These are phyloP conservation scores for Pyrenochaeta sp. DNA, from an alignment of 2,329 filamentous ascomycete species.

Conservation along the genomic window DNA sequence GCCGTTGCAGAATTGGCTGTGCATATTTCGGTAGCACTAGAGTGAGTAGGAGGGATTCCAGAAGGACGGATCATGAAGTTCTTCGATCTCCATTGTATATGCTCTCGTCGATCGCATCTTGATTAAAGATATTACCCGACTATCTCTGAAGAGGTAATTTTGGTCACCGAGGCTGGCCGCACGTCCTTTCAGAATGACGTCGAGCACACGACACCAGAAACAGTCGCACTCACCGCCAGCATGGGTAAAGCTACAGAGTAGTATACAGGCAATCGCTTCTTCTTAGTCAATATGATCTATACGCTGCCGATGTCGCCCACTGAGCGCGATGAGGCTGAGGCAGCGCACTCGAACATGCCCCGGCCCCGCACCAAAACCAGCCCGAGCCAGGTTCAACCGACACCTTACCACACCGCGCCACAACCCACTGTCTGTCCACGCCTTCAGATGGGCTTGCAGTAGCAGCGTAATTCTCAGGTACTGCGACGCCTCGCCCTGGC, in stretches of 20 bases:
- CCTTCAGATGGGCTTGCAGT: constrained; percentile 14
- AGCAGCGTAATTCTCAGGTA: constrained; percentile 4
- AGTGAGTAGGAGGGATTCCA: background rate
- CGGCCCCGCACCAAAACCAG: constrained; percentile 8
- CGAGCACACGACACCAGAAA: constrained; percentile 1
- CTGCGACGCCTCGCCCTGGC: constrained; percentile 11
- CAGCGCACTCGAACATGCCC: constrained; percentile 5
- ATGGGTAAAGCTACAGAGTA: constrained; percentile 10
- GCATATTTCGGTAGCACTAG: background rate
- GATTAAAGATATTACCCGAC: constrained; percentile 1
- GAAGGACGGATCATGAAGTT: background rate
- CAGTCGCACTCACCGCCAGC: constrained; percentile 7
- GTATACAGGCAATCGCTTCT: constrained; percentile 9
- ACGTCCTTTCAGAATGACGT: background rate
- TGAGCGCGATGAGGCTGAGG: constrained; percentile 18
- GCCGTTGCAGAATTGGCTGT: background rate
- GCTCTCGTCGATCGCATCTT: background rate
- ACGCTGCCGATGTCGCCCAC: constrained; percentile 11
- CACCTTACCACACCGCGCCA: constrained; percentile 20
- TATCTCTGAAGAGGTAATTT: background rate
- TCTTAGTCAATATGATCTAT: background rate
- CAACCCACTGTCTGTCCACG: constrained; percentile 20
- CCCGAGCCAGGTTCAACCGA: constrained; percentile 6
- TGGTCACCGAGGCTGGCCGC: constrained; percentile 1
- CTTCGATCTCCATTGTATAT: background rate